Percentiles rank a stretch among this genome's conserved stretches.
Conservation (phyloP, 2,329 filamentous ascomycete genomes). For the Neofusicoccum sp. region DNA sequence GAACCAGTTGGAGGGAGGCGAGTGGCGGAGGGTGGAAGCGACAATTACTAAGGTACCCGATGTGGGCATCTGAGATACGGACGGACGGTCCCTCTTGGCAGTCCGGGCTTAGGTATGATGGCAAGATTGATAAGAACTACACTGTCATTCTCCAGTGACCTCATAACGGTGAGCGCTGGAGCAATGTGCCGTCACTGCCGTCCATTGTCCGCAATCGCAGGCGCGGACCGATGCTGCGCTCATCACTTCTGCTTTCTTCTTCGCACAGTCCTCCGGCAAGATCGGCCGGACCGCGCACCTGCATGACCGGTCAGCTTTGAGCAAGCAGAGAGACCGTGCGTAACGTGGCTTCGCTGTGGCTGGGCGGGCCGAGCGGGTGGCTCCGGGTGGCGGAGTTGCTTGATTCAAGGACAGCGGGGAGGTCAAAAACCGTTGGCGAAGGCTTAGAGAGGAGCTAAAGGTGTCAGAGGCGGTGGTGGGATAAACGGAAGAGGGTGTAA, state of each 20-base stretch:
- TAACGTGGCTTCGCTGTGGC: not conserved
- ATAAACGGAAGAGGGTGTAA: no score
- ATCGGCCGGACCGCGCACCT: not conserved
- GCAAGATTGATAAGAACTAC: no score
- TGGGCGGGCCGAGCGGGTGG: not conserved
- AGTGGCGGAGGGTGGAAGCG: no score
- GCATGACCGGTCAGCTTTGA: not conserved
- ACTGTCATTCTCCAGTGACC: no score
- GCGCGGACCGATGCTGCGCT: not conserved
- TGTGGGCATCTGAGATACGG: no score
- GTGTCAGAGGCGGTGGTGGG: no score
- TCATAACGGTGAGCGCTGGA: not conserved
- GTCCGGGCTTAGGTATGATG: no score
- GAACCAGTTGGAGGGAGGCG: no score
- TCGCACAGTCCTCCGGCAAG: not conserved
- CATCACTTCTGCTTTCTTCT: not conserved
- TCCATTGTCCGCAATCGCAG: not conserved
- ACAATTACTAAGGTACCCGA: no score
- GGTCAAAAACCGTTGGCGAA: not conserved
- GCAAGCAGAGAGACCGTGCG: not conserved
- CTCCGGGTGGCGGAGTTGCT: not conserved
- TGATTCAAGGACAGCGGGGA: no score
- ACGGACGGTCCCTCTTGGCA: no score
- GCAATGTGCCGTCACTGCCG: not conserved
- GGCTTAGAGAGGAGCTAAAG: not conserved